These are phyloP conservation scores for Trypanosoma caninum DNA, from an alignment of 208 protist genomes.

Conservation along the genomic window DNA sequence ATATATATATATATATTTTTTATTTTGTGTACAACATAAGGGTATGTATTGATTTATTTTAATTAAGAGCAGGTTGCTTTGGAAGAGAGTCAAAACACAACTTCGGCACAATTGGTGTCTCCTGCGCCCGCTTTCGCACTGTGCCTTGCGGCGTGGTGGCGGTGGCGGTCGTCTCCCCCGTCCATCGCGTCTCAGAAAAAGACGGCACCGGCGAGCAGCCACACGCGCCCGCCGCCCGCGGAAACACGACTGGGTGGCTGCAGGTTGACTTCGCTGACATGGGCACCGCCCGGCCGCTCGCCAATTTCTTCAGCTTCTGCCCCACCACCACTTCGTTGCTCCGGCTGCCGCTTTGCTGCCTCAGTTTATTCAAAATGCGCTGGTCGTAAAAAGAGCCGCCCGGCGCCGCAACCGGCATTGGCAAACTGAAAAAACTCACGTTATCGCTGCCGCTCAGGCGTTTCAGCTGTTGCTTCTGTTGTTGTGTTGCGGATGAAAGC, in stretches of 20 bases:
- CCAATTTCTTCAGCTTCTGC: not conserved
- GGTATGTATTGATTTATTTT: no score
- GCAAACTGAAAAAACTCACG: not conserved
- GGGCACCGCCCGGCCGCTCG: not conserved
- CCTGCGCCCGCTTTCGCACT: no score
- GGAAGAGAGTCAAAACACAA: no score
- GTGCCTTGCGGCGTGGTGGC: no score
- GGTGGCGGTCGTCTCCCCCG: no score
- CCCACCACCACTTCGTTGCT: slow-evolving; percentile 10
- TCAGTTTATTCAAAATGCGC: slow-evolving; percentile 31
- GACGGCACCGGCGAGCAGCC: no score
- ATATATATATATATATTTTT: no score
- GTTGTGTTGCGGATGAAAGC: not conserved
- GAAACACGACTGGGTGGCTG: not conserved
- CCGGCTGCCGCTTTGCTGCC: slow-evolving; percentile 46
- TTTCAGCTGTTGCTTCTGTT: not conserved
- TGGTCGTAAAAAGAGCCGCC: slow-evolving; percentile 40
- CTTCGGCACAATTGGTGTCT: no score
- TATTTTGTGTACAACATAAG: no score
- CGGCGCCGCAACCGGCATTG: not conserved
- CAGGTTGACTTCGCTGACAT: not conserved
- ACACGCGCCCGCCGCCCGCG: no score
- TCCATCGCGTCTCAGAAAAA: no score
- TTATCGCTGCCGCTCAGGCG: not conserved
- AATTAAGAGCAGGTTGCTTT: no score